Conservation (phyloP, 2,329 filamentous ascomycete species). For the Aureobasidium sp. region DNA sequence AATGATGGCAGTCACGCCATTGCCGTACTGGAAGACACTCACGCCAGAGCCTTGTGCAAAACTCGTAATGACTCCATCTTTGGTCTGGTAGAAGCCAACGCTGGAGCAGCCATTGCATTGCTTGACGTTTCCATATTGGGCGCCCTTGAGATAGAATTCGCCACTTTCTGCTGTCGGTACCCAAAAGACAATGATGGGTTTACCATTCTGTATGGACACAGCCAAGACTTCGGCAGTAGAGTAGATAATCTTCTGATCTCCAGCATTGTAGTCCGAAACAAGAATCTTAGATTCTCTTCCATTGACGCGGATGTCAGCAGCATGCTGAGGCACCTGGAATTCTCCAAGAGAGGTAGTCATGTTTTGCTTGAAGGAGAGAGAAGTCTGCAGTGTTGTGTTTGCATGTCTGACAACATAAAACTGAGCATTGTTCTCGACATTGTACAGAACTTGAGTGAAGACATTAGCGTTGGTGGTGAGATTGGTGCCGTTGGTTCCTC, state of each 20-base stretch:
- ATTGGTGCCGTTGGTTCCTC: slow-evolving; percentile 39
- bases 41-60: slow-evolving; percentile 14
- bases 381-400: slow-evolving; percentile 43
- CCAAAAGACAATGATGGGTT: slow-evolving; percentile 33
- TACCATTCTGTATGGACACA: slow-evolving; percentile 20
- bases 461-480: slow-evolving; percentile 42
- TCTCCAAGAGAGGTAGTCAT: slow-evolving; percentile 50
- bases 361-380: slow-evolving; percentile 47
- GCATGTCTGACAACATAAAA: slow-evolving; percentile 54
- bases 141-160: slow-evolving; percentile 28
- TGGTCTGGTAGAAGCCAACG: slow-evolving; percentile 32
- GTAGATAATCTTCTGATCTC: slow-evolving; percentile 44
- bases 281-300: slow-evolving; percentile 57
- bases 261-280: slow-evolving; percentile 52
- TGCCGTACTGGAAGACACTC: slow-evolving; percentile 41
- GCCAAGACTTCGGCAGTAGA: slow-evolving; percentile 49
- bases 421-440: slow-evolving; percentile 48
- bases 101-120: slow-evolving; percentile 33
- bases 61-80: slow-evolving; percentile 26
- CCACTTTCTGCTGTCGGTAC: slow-evolving; percentile 32
- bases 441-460: slow-evolving; percentile 48
- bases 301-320: slow-evolving; percentile 48
- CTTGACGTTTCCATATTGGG: slow-evolving; percentile 14
- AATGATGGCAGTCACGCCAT: slow-evolving; percentile 44
- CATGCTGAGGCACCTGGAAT: slow-evolving; percentile 35